These are phyloP conservation scores for Cyberlindnera euphorbiiphila DNA, from an alignment of 805 yeast genomes.

Conservation along the genomic window DNA sequence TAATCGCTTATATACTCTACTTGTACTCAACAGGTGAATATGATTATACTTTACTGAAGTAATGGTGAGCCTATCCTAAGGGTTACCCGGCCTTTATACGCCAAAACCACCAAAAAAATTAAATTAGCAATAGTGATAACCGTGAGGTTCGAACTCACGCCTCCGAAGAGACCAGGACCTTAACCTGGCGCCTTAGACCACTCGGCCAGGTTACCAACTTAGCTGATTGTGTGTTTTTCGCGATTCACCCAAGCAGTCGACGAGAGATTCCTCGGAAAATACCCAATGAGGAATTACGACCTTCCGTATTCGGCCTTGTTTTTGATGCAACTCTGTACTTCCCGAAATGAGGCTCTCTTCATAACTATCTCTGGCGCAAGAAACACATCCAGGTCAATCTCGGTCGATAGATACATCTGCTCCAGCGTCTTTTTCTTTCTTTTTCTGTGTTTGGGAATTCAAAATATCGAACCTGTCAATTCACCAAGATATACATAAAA, in stretches of 20 bases:
- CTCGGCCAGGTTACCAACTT: conserved; percentile 62
- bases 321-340: neutral
- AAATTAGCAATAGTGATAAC: conserved; percentile 45
- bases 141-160: conserved; percentile 88
- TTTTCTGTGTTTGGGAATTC: too few species aligned
- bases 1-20: too few species aligned
- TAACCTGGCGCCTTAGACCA: conserved; percentile 72
- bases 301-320: too few species aligned
- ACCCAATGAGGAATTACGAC: neutral
- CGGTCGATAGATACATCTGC: too few species aligned
- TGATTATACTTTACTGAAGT: too few species aligned
- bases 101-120: neutral
- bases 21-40: too few species aligned
- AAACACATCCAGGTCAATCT: too few species aligned
- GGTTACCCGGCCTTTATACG: neutral
- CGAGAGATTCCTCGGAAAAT: neutral
- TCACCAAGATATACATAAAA: too few species aligned
- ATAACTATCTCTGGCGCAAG: too few species aligned
- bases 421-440: too few species aligned
- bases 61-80: neutral
- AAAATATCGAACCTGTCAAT: too few species aligned
- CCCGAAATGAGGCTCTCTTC: conserved; percentile 13
- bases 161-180: conserved; percentile 82
- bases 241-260: too few species aligned
- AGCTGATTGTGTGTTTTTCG: neutral